Percentiles rank a stretch among this genome's conserved stretches.
Conservation (phyloP, 345 rosid genomes). For the Melaleuca quinquenervia region DNA sequence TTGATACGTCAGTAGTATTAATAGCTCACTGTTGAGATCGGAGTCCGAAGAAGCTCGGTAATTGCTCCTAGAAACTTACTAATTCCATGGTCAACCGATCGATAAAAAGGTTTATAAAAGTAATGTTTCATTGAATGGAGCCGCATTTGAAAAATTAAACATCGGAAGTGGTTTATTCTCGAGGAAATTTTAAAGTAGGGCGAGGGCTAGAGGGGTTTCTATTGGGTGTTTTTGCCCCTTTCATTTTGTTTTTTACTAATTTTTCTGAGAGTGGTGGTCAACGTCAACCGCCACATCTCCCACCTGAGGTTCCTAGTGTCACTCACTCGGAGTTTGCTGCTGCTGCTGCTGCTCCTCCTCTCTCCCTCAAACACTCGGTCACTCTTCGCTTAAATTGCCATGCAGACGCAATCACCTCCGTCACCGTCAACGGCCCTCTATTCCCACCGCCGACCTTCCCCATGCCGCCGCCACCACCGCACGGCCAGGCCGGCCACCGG, state of each 20-base stretch:
- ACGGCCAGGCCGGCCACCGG: conserved; percentile 16
- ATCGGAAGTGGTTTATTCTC: too few species aligned
- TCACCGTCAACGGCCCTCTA: conserved; percentile 25
- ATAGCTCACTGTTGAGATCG: neutral
- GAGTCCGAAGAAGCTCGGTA: neutral
- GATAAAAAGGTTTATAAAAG: neutral
- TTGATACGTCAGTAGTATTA: neutral
- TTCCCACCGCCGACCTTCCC: conserved; percentile 23
- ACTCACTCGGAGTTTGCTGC: neutral
- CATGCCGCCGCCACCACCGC: conserved; percentile 64
- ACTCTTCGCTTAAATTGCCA: neutral
- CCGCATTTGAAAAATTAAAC: too few species aligned
- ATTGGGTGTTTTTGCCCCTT: neutral
- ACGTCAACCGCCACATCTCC: neutral
- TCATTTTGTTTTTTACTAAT: neutral
- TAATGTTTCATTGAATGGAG: neutral
- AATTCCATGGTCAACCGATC: neutral
- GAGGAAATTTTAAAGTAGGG: neutral
- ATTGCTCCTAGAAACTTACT: neutral
- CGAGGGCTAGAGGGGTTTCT: neutral
- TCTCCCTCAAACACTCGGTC: neutral
- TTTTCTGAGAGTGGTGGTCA: neutral
- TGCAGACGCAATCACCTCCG: neutral
- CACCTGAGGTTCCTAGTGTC: neutral
- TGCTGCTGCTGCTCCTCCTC: neutral